Conservation (phyloP, 108 stramenopile species). For the Skeletonema marinoi region DNA sequence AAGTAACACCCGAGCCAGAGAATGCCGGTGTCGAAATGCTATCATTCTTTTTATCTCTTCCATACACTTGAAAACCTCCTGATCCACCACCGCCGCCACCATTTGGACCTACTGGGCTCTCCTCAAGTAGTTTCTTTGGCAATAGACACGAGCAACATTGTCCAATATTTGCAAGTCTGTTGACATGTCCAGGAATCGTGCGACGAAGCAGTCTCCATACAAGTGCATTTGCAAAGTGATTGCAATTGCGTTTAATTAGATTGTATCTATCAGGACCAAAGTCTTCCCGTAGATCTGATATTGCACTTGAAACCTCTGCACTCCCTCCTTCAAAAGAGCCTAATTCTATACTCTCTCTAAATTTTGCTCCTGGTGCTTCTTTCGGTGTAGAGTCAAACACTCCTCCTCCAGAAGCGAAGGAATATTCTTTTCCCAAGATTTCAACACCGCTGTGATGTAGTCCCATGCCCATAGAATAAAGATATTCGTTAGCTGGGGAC, state of each 20-base stretch:
- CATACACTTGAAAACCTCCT: constrained; percentile 40
- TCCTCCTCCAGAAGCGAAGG: constrained; percentile 80
- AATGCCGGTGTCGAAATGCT: constrained; percentile 43
- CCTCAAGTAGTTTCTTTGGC: constrained; percentile 76
- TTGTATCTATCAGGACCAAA: constrained; percentile 84
- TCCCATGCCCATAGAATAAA: constrained; percentile 77
- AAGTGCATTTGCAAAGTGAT: constrained; percentile 92
- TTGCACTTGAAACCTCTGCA: constrained; percentile 64
- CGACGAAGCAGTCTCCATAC: constrained; percentile 63
- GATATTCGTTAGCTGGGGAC: constrained; percentile 75
- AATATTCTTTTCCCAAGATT: constrained; percentile 79
- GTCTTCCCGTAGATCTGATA: constrained; percentile 64
- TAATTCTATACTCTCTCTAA: constrained; percentile 72
- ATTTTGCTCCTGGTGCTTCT: constrained; percentile 63
- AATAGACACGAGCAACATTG: constrained; percentile 79
- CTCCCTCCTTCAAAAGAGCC: constrained; percentile 79
- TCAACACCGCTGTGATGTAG: constrained; percentile 91
- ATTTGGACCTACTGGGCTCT: constrained; percentile 76
- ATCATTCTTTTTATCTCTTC: constrained; percentile 40
- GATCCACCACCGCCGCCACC: constrained; percentile 25
- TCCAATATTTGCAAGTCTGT: constrained; percentile 86
- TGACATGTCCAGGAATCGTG: constrained; percentile 83
- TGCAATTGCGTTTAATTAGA: constrained; percentile 84
- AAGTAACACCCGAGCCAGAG: constrained; percentile 53
- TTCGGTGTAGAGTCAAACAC: constrained; percentile 73